A percentile compares a stretch with the other conserved stretches of the same genome.
phyloP scores from a whole-genome alignment of 2,329 filamentous ascomycete genomes.

The Diaporthe citriasiana region DNA sequence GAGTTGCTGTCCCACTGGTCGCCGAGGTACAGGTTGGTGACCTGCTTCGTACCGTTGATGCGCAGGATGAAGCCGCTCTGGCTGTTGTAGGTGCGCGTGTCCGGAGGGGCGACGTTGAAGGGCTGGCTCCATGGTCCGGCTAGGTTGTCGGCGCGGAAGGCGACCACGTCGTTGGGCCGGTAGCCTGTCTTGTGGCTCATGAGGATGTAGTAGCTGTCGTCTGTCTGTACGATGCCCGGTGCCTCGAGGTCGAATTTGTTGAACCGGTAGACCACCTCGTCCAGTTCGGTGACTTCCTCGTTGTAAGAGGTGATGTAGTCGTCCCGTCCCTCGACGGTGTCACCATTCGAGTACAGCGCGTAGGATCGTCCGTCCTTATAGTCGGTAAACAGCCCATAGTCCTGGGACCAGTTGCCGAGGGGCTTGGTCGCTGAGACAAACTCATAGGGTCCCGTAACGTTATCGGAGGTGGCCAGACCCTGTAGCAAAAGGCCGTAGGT shows the following conservation, averaged over 20 bases:
- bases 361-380: slow-evolving; percentile 68
- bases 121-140: slow-evolving; percentile 68
- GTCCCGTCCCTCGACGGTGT: slow-evolving; percentile 65
- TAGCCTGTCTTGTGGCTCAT: slow-evolving; percentile 74
- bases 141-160: slow-evolving; percentile 66
- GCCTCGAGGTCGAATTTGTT: slow-evolving; percentile 73
- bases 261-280: slow-evolving; percentile 66
- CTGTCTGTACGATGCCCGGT: slow-evolving; percentile 69
- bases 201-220: slow-evolving; percentile 68
- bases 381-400: slow-evolving; percentile 70
- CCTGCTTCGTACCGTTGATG: slow-evolving; percentile 63
- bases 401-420: slow-evolving; percentile 71
- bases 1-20: slow-evolving; percentile 69
- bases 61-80: slow-evolving; percentile 65
- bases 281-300: slow-evolving; percentile 61
- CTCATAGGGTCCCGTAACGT: slow-evolving; percentile 64
- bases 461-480: slow-evolving; percentile 64
- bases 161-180: slow-evolving; percentile 70
- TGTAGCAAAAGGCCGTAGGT: slow-evolving; percentile 68
- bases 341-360: slow-evolving; percentile 70
- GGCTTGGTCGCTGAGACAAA: slow-evolving; percentile 66
- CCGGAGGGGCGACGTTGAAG: slow-evolving; percentile 64
- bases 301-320: slow-evolving; percentile 68
- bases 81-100: slow-evolving; percentile 66
- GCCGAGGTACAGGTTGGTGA: slow-evolving; percentile 65